Base-by-base conservation (phyloP, 2,329 filamentous ascomycete species). In the Scedosporium minutisporum region DNA sequence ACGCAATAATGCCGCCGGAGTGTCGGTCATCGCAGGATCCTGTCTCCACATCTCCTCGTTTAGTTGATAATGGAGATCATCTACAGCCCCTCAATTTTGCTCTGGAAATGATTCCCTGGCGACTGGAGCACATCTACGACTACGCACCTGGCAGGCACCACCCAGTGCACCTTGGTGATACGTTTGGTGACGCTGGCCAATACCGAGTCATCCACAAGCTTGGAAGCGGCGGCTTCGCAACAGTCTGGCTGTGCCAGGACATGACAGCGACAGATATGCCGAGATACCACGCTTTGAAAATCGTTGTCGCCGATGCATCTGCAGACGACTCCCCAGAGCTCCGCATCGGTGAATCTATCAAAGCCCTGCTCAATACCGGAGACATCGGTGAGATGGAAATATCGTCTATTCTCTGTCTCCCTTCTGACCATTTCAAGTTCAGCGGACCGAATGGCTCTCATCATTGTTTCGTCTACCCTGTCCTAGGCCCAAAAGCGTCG, bases 171-270 rank as follows among this genome's bases (percentile, higher is more conserved):
- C 68, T 81, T 5, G 74, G 74, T 12, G 74, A 80, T 57, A 74
- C 76, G 62, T 46, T 68, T 14, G 65, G 62, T n/a, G 29, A 12
- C 12, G 64, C 72, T 62, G 72, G 69, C 9, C 71, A 74, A 16
- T 81, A 81, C 65, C 69, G 71, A 53, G 68, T 80, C 57, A 65
- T 76, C 60, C 73, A 78, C 62, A 81, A 81, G 67, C 67, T 80
- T 41, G 76, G 77, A 38, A 74, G 67, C 62, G 77, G 78, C 25
- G 74, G 73, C 6, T 77, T 69, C 66, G 76, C 75, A 6, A 81
- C 76, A 6, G 74, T 80, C 57, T 81, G 76, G 78, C 72, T 80
- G 9, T 68, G 66, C 61, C 66, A 53, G 42, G 77, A 74, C 48
- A 10, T 33, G 9, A 67, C 68, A 4, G 71, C 76, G 7, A 38